Conservation (phyloP, 192 early-diverging fungal species). For the Backusella liffmaniae region DNA sequence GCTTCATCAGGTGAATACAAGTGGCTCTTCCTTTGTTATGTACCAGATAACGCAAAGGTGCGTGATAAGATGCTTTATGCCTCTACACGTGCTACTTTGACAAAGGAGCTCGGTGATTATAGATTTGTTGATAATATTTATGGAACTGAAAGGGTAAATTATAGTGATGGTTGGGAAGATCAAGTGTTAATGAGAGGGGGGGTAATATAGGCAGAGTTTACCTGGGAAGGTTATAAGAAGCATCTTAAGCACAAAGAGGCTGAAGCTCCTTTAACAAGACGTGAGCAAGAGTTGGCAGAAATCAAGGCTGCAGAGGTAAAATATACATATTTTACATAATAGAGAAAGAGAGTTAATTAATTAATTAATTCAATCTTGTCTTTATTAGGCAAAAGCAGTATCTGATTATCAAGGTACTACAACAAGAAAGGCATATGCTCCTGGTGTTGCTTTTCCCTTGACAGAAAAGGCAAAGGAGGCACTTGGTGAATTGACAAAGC, state of each 20-base stretch:
- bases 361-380: neutral
- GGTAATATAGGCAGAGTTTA: constrained; percentile 55
- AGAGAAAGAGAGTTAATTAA: neutral
- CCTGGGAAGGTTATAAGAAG: constrained; percentile 61
- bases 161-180: neutral
- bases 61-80: constrained; percentile 97
- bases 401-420: constrained; percentile 53
- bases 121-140: constrained; percentile 83
- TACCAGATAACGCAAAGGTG: constrained; percentile 79
- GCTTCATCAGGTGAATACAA: constrained; percentile 39
- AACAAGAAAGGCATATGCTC: constrained; percentile 62
- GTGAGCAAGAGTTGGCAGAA: constrained; percentile 76
- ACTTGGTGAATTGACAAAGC: constrained; percentile 47
- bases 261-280: constrained; percentile 79
- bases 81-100: constrained; percentile 75
- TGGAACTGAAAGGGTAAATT: constrained; percentile 63
- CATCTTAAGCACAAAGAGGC: constrained; percentile 62
- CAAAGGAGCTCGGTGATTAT: constrained; percentile 78
- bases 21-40: constrained; percentile 79
- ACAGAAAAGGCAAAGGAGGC: constrained; percentile 59
- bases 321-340: neutral
- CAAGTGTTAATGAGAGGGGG: neutral
- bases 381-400: constrained; percentile 40
- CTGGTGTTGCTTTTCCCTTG: constrained; percentile 64
- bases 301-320: constrained; percentile 59